These are phyloP conservation scores for Suillus occidentalis DNA, from an alignment of 768 basidiomycete species.

Conservation along the genomic window DNA sequence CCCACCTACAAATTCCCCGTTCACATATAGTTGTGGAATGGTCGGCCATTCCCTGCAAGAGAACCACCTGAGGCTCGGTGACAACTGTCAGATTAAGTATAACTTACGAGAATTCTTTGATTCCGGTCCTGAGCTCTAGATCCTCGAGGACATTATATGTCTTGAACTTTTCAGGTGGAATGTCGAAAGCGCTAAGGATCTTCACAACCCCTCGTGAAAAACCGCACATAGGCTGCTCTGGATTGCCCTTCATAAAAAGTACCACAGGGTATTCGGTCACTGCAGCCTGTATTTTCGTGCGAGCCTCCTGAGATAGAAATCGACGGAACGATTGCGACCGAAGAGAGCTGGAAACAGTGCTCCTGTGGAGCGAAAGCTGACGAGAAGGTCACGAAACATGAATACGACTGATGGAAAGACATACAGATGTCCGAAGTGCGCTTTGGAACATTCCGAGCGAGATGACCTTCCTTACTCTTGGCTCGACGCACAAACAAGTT, in stretches of 20 bases:
- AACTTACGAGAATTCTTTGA: conserved; percentile 98
- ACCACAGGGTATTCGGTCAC: conserved; percentile 79
- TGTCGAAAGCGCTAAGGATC: conserved; percentile 82
- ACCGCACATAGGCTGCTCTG: conserved; percentile 83
- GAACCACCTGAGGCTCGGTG: background rate
- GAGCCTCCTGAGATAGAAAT: conserved; percentile 61
- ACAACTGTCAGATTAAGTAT: background rate
- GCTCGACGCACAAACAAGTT: background rate
- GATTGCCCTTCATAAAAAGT: conserved; percentile 98
- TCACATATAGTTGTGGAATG: conserved; percentile 91
- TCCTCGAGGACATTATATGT: conserved; percentile 92
- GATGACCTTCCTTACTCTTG: background rate
- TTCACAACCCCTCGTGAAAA: conserved; percentile 95
- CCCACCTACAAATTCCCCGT: conserved; percentile 95
- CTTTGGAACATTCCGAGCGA: conserved; percentile 42
- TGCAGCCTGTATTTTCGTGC: conserved; percentile 68
- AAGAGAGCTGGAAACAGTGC: conserved; percentile 22
- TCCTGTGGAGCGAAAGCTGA: conserved; percentile 36
- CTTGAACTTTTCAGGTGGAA: conserved; percentile 77
- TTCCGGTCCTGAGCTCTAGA: conserved; percentile 73
- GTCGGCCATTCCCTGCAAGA: conserved; percentile 90
- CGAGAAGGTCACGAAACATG: conserved; percentile 1
- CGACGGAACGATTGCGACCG: conserved; percentile 32
- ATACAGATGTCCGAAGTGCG: conserved; percentile 45
- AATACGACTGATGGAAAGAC: conserved; percentile 17